phyloP scores from a whole-genome alignment of 768 basidiomycete genomes.

The Tulasnella sp. region DNA sequence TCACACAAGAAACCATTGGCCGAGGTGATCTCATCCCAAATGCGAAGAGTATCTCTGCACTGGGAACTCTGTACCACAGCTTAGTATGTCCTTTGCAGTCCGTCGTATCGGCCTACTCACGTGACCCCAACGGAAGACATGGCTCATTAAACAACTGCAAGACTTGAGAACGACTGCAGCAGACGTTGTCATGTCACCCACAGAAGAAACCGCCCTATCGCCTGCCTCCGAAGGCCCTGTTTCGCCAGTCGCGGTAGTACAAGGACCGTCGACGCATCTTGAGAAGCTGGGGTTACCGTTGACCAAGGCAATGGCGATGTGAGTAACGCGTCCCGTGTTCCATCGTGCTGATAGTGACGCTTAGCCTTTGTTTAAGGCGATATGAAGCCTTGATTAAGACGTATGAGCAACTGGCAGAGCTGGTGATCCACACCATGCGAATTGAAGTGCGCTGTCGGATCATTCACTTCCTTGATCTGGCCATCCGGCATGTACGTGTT shows the following conservation, averaged over 20 bases:
- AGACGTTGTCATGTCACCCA: slow-evolving; percentile 25
- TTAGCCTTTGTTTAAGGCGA: slow-evolving; percentile 39
- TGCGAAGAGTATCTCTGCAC: slow-evolving; percentile 52
- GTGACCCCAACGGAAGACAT: slow-evolving; percentile 39
- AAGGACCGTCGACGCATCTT: slow-evolving; percentile 25
- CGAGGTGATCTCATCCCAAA: slow-evolving; percentile 60
- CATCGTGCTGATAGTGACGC: not conserved
- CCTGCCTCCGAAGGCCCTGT: slow-evolving; percentile 39
- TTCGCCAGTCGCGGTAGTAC: slow-evolving; percentile 37
- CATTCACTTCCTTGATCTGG: slow-evolving; percentile 66
- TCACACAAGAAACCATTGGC: slow-evolving; percentile 41
- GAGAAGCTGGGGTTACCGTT: slow-evolving; percentile 59
- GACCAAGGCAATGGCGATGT: slow-evolving; percentile 84
- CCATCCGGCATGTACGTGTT: slow-evolving; percentile 55
- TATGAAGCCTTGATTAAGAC: slow-evolving; percentile 85
- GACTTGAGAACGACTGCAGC: slow-evolving; percentile 51
- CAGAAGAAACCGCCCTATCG: slow-evolving; percentile 27
- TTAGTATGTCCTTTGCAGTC: slow-evolving; percentile 43
- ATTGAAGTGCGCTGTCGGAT: slow-evolving; percentile 78
- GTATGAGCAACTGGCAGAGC: slow-evolving; percentile 76
- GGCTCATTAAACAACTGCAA: slow-evolving; percentile 69
- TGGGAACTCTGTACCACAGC: slow-evolving; percentile 75
- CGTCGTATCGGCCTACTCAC: not conserved
- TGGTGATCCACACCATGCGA: slow-evolving; percentile 77
- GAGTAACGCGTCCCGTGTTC: slow-evolving; percentile 24